Conservation (phyloP, 2,329 filamentous ascomycete species). For the Emmonsiellopsis sp. region DNA sequence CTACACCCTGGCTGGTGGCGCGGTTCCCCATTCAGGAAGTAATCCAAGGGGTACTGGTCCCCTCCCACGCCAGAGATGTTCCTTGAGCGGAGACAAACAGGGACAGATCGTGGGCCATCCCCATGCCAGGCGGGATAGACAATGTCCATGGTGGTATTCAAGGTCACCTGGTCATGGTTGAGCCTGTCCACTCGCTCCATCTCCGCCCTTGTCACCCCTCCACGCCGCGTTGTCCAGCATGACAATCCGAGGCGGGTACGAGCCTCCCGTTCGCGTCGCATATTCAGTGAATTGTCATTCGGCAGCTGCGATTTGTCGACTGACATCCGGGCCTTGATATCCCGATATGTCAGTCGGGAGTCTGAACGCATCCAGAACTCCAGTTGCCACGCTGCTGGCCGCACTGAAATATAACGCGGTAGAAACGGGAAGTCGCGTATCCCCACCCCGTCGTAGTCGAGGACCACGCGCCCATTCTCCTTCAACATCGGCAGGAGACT, state of each 20-base stretch:
- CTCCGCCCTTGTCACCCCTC: conserved; percentile 13
- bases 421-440: conserved; percentile 19
- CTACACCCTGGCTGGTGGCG: conserved; percentile 11
- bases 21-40: conserved; percentile 11
- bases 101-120: neutral
- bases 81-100: conserved; percentile 12
- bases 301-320: conserved; percentile 11
- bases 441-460: conserved; percentile 8
- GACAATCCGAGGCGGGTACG: conserved; percentile 18
- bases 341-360: conserved; percentile 17
- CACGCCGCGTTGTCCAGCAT: conserved; percentile 17
- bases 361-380: conserved; percentile 24
- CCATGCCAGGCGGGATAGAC: conserved; percentile 5
- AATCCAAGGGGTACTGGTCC: conserved; percentile 11
- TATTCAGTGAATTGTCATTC: conserved; percentile 18
- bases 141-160: conserved; percentile 20
- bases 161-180: conserved; percentile 12
- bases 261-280: conserved; percentile 19
- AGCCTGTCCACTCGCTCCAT: conserved; percentile 19
- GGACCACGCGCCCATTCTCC: conserved; percentile 11
- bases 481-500: conserved; percentile 5
- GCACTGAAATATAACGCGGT: conserved; percentile 19
- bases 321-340: conserved; percentile 22
- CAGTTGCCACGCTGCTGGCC: conserved; percentile 18
- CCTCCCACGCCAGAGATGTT: conserved; percentile 4